Base-by-base conservation (phyloP, 441 rosid genomes). In the Cnidoscolus chayamansa region DNA sequence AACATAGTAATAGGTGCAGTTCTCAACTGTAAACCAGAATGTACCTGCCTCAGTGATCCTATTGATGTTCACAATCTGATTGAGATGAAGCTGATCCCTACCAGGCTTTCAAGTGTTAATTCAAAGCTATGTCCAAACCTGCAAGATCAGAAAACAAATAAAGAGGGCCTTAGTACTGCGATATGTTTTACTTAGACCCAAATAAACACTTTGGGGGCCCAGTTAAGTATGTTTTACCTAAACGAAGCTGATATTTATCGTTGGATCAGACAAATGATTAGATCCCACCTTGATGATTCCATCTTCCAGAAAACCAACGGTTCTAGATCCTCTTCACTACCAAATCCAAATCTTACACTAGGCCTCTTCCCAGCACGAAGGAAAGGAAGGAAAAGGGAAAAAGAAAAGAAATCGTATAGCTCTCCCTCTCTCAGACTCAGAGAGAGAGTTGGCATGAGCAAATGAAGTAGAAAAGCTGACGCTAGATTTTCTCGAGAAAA, bases 61-160 rank as follows among this genome's bases (percentile, higher is more conserved):
- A 57, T 79, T 68, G 4, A 81, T 54, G 37, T 35, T 35, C 37
- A 35, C 37, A 64, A 80, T 81, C 47, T 78, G 76, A 63, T 84
- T 80, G 48, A 74, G 35, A 66, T 82, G 85, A 55, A 80, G 63
- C 56, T 80, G 82, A 19, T 73, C 79, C 83, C 80, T 75, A 63
- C 80, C 74, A n/a, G 84, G 75, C 86, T 25, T 25, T 25, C 25
- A 25, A 25, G 25, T 25, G 25, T 25, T 25, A 25, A 25, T 25
- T 25, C 25, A 25, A 25, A 25, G 25, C 25, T 25, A 25, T 25
- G 25, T 25, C 25, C 25, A 25, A 25, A 25, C 25, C 25, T 25
- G 25, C 25, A 25, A 25, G 25, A 25, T 25, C 25, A 25, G 25
- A 25, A 25, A 25, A 25, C 25, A 40, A 40, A 40, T 7, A 40